Evolutionary conservation across 495 filamentous ascomycete species (phyloP).

Genomic region (Talaromyces ruber): DNA sequence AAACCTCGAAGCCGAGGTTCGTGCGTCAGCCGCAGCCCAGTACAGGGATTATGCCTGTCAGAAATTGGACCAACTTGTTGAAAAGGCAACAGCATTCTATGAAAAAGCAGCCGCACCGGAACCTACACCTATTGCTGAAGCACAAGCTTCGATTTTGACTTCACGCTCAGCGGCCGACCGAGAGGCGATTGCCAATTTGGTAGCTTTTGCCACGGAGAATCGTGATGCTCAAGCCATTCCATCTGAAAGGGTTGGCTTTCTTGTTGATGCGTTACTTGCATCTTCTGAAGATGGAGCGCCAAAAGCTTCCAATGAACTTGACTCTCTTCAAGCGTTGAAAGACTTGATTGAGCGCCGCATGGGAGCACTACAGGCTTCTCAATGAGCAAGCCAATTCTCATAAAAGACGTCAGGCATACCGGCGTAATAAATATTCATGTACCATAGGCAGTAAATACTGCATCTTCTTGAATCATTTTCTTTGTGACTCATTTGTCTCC

Average conservation of each 20-base stretch:
- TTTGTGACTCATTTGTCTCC: neutral
- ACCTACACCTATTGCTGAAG: conserved; percentile 8
- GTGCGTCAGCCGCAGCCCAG: conserved; percentile 12
- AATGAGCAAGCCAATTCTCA: neutral
- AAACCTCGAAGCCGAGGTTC: conserved; percentile 12
- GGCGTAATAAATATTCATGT: neutral
- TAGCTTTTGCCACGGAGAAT: conserved; percentile 17
- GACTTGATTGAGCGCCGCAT: conserved; percentile 22
- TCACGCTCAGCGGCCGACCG: conserved; percentile 21
- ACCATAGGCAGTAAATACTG: neutral
- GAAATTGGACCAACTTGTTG: conserved; percentile 16
- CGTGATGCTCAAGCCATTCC: conserved; percentile 1
- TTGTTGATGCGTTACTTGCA: conserved; percentile 22
- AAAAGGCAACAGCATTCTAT: conserved; percentile 15
- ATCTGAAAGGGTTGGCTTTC: conserved; percentile 13
- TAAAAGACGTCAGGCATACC: neutral
- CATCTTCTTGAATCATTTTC: neutral
- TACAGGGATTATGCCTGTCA: conserved; percentile 17
- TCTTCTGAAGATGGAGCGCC: conserved; percentile 14
- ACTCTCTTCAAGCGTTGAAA: conserved; percentile 17
- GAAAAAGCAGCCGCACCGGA: neutral
- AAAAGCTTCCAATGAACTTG: conserved; percentile 16
- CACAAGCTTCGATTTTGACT: conserved; percentile 15
- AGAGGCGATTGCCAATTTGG: conserved; percentile 20
- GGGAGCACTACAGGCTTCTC: neutral